Evolutionary conservation across 2,329 filamentous ascomycete species (phyloP).

Genomic region (Cladobotryum mycophilum): DNA sequence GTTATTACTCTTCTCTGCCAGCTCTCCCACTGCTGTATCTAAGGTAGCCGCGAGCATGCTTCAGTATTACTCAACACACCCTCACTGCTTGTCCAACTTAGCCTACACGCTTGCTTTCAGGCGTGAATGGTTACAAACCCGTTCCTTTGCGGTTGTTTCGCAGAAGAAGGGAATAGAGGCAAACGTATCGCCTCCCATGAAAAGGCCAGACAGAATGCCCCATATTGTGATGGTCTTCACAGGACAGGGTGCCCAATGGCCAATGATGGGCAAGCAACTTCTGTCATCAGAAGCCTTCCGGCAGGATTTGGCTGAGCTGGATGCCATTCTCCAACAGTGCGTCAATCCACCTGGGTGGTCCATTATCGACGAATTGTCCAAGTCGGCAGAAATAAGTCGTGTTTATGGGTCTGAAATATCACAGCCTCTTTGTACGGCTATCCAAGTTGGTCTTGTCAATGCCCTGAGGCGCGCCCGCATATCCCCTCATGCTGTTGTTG

Average conservation of each 20-base stretch:
- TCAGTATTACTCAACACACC: too few relatives aligned
- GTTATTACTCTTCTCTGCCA: too few relatives aligned
- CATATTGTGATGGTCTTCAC: conserved; percentile 24
- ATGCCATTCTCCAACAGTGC: not conserved
- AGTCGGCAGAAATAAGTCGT: not conserved
- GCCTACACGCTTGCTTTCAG: not conserved
- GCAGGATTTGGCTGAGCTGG: not conserved
- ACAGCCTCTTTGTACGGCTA: conserved; percentile 25
- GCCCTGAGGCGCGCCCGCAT: conserved; percentile 26
- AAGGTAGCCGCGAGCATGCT: too few relatives aligned
- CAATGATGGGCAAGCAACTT: conserved; percentile 22
- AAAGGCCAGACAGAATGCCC: not conserved
- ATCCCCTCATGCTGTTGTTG: conserved; percentile 30
- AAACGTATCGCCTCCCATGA: not conserved
- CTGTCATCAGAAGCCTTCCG: conserved; percentile 6
- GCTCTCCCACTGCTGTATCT: too few relatives aligned
- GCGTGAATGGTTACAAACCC: not conserved
- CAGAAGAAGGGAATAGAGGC: not conserved
- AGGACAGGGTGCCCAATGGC: conserved; percentile 32
- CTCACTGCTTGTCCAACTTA: too few relatives aligned
- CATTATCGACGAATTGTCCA: conserved; percentile 1
- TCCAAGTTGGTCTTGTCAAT: conserved; percentile 31
- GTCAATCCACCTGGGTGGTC: not conserved
- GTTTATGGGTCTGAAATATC: conserved; percentile 15
- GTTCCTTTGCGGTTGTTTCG: conserved; percentile 1